Evolutionary conservation across 2,329 filamentous ascomycete genomes (phyloP), one percentile per base, ranked within the genome.

Genomic region (Bipolaris victoriae): DNA sequence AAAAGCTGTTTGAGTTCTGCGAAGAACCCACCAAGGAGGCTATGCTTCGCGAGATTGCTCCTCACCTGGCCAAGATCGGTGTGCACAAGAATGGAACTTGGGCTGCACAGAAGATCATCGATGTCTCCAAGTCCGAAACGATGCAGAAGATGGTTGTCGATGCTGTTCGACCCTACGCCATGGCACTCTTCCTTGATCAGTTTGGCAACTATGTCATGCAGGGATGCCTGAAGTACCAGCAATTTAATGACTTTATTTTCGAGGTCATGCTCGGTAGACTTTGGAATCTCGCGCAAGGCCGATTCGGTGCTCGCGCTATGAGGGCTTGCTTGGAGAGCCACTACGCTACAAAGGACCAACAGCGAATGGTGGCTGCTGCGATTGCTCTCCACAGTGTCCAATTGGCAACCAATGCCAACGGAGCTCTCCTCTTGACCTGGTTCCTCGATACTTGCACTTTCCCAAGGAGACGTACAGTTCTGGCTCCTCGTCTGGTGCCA

Each of bases 51-150:
- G 88, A 93, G 72, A 96, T 99, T 69, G 87, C 90, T 2, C 93
- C 94, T 56, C 93, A 97, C 73, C 85, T 98, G 74, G 92, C 94
- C 24, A 93, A 98, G 78, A 97, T 98, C 78, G 95, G 95, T 68
- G 88, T 97, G 7, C 95, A 99, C 84, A 99, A 99, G 85, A 99
- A 99, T 71, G 95, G 95, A 61, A 99, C 95, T 1, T 99, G 95
- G 95, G 95, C 95, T 52, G 95, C 95, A 1, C 95, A 99, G 79
- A 99, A 98, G 84, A 98, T 99, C 71, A 98, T 99, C 66, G 94
- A 98, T 70, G 92, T 97, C 6, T 94, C 92, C 76, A 92, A 95
- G 78, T 92, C 90, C 0, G 87, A 90, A 5, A 81, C 82, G 39
- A 93, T 98, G 78, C 94, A 95, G 88, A 80, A 82, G 45, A 81